Percentiles rank a stretch among this genome's conserved stretches.
These are phyloP conservation scores for Rubia balearica DNA, from an alignment of 305 asterid species.

Conservation along the genomic window DNA sequence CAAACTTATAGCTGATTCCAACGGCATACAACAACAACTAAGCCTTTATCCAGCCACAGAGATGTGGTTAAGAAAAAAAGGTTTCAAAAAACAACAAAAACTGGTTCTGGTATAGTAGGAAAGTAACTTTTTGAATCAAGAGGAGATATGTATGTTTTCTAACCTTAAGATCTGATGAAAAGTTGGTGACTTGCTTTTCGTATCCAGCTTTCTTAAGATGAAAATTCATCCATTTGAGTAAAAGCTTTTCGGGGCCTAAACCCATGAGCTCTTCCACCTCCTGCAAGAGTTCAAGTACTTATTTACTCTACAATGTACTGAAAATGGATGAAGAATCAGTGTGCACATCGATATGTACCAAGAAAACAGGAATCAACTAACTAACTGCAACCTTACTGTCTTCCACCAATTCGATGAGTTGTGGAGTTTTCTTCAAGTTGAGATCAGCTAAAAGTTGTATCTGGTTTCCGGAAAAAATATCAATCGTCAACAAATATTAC, in stretches of 20 bases:
- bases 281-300: conserved; percentile 27
- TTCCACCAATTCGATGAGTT: conserved; percentile 80
- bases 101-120: background rate
- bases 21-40: background rate
- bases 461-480: conserved; percentile 30
- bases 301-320: conserved; percentile 8
- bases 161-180: conserved; percentile 95
- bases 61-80: background rate
- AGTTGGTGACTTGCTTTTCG: conserved; percentile 63
- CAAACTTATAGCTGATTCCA: background rate
- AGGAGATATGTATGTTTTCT: background rate
- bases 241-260: conserved; percentile 74
- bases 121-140: background rate
- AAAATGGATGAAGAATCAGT: background rate
- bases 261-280: conserved; percentile 93
- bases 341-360: conserved; percentile 11
- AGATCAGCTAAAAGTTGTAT: conserved; percentile 93
- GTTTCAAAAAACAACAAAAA: background rate
- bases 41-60: background rate
- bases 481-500: background rate
- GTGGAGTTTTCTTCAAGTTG: conserved; percentile 89
- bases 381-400: conserved; percentile 61
- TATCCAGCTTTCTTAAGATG: conserved; percentile 83
- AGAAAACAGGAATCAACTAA: conserved; percentile 16
- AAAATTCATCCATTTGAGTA: conserved; percentile 94